Evolutionary conservation across 177 flowering plant genomes (phyloP), one percentile per base, ranked within the genome.

Genomic region (Vitis hybrid): DNA sequence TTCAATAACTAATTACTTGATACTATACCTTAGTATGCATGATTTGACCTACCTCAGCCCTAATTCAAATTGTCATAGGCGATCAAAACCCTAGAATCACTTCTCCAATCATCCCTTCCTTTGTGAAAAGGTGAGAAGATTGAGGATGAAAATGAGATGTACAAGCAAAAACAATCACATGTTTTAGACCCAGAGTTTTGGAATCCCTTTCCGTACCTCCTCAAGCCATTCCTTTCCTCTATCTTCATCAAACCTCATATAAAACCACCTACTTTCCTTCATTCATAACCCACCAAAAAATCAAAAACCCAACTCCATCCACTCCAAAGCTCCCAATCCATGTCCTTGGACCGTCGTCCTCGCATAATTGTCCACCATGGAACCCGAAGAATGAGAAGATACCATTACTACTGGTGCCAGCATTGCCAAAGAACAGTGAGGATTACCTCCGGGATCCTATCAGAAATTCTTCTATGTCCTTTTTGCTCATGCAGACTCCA

Each of bases 381-480:
- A n/a, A 48, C 66, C 17, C 74, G 69, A 49, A 71, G 90, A 74
- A 76, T 65, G 59, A 71, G 86, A 77, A 80, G 79, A 2, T 78
- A 75, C 75, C 88, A 80, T 65, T 86, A 81, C 82, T 83, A 73
- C 63, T 77, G 84, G 86, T 84, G 90, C 73, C 80, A 69, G 18
- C 74, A 61, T 8, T 86, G 90, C 70, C 84, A 74, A 21, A 71
- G 84, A 1, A 74, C 77, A 35, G 55, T 81, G 4, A 62, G 88
- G 64, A 59, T 82, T 9, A 21, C 74, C 60, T 54, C 80, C 2
- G 21, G 70, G 1, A 66, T 71, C 48, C 66, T 62, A 2, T 17
- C 53, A 14, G 66, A 71, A 41, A 57, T 64, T 12, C 30, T 50
- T 0, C 46, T 41, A 41, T 86, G 90, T 59, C 90, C 90, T 0